Evolutionary conservation across 495 filamentous ascomycete genomes (phyloP).

Genomic region (Pyronema omphalodes): DNA sequence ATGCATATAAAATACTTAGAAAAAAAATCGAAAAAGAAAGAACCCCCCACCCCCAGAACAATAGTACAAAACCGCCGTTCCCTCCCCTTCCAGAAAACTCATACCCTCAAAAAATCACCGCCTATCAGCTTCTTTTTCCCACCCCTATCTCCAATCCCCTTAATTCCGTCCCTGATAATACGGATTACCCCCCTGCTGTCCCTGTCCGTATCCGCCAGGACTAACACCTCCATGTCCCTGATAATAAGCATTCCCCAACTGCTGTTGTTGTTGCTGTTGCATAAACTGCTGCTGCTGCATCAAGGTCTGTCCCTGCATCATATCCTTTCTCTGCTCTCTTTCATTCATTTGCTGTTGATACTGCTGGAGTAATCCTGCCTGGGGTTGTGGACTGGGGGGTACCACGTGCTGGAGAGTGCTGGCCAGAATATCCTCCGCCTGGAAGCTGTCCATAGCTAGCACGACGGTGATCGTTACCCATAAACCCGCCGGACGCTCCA

Average conservation of each 20-base stretch:
- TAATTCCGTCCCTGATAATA: background rate
- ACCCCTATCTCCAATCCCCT: background rate
- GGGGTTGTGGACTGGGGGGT: slow-evolving; percentile 21
- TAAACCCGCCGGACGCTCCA: no score
- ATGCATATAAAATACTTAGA: no score
- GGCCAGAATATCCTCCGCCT: no score
- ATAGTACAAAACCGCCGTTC: background rate
- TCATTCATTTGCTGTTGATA: slow-evolving; percentile 6
- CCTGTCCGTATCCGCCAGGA: background rate
- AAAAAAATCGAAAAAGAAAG: background rate
- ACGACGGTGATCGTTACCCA: no score
- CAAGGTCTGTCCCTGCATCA: no score
- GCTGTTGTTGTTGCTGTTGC: slow-evolving; percentile 14
- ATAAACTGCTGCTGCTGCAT: background rate
- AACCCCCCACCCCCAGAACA: no score
- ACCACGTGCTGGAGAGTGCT: no score
- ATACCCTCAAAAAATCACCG: background rate
- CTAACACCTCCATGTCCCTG: background rate
- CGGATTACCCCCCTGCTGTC: background rate
- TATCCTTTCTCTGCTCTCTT: background rate
- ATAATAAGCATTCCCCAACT: slow-evolving; percentile 6
- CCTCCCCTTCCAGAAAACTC: no score
- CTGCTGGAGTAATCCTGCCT: slow-evolving; percentile 19
- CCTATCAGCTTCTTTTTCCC: background rate
- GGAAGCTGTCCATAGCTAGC: no score